A percentile compares a stretch with the other conserved stretches of the same genome.
Conservation (phyloP, 1,139 yeast species). For the Meyerozyma carpophila region DNA sequence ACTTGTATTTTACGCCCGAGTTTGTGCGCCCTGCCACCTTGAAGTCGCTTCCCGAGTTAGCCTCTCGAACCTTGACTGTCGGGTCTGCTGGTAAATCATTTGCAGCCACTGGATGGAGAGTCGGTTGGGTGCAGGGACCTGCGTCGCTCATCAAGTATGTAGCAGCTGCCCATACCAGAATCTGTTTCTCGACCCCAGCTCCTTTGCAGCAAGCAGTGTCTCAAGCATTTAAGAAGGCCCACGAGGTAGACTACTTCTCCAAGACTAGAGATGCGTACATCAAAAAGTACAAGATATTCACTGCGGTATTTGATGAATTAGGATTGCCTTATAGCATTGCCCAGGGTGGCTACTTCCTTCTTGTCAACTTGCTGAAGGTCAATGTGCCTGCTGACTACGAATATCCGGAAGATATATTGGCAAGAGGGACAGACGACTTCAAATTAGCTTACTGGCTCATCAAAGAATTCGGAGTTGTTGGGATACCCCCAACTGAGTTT, state of each 20-base stretch:
- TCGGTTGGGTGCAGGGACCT: conserved; percentile 92
- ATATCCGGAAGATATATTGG: conserved; percentile 64
- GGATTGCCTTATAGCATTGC: conserved; percentile 85
- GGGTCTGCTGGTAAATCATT: conserved; percentile 97
- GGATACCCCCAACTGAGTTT: conserved; percentile 95
- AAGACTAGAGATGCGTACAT: conserved; percentile 61
- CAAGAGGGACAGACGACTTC: conserved; percentile 74
- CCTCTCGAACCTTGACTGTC: conserved; percentile 75
- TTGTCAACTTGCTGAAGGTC: conserved; percentile 81
- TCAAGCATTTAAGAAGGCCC: conserved; percentile 62
- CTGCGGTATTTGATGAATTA: conserved; percentile 75
- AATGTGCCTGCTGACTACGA: conserved; percentile 67
- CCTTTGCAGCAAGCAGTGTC: conserved; percentile 95
- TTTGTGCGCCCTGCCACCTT: conserved; percentile 85
- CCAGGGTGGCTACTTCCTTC: conserved; percentile 88
- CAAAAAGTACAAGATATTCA: conserved; percentile 66
- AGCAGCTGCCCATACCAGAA: conserved; percentile 87
- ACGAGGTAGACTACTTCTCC: conserved; percentile 59
- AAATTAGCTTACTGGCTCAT: conserved; percentile 88
- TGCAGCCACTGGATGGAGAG: conserved; percentile 98
- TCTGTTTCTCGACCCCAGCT: conserved; percentile 82
- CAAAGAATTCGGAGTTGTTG: conserved; percentile 87
- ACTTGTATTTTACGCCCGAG: conserved; percentile 60
- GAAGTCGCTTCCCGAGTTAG: conserved; percentile 62
- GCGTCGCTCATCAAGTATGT: conserved; percentile 77